Base-by-base conservation (phyloP, 352 stramenopile species). In the Phytophthora fragariaefolia region DNA sequence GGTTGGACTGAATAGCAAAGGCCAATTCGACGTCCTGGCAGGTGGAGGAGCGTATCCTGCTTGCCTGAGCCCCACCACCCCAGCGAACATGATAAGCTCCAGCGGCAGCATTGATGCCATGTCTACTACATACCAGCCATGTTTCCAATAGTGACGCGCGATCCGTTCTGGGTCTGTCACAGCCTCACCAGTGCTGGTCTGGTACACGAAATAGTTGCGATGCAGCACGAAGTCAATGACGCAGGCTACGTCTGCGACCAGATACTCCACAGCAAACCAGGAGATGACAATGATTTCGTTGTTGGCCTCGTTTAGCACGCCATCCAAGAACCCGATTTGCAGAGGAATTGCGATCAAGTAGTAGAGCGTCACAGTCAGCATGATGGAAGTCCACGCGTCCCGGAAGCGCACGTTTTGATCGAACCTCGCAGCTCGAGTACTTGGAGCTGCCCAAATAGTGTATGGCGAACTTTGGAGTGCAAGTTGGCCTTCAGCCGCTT, bases 141-240 rank as follows among this genome's bases (percentile, higher is more conserved):
- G 45, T 4, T 52, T 53, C 74, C 77, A 85, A 58, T 90, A 91
- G 27, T 90, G 72, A 0, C 42, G 53, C 0, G 71, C 60, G 17
- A 89, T 86, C 2, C 54, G 67, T 4, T 64, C 36, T 6, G 45
- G 58, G 34, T 86, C 83, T 10, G 70, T 74, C 18, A 87, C 70
- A 45, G 73, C 18, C 28, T 83, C 79, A 13, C 72, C 85, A 12
- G 48, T 64, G 18, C 62, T 67, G 9, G 81, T 71, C 20, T 83
- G 45, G 52, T 77, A 91, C 56, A 71, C 76, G 34, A 93, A 93
- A 53, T 78, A 82, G 32, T 69, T 71, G 17, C 78, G 77, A 40
- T 87, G 74, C 34, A 93, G 70, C 15, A 85, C 50, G 13, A 92
- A 83, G 58, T 93, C 83, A 20, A 80, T 26, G 4, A 88, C 26